phyloP scores from a whole-genome alignment of 2,329 filamentous ascomycete species.

The Meredithiella fracta region DNA sequence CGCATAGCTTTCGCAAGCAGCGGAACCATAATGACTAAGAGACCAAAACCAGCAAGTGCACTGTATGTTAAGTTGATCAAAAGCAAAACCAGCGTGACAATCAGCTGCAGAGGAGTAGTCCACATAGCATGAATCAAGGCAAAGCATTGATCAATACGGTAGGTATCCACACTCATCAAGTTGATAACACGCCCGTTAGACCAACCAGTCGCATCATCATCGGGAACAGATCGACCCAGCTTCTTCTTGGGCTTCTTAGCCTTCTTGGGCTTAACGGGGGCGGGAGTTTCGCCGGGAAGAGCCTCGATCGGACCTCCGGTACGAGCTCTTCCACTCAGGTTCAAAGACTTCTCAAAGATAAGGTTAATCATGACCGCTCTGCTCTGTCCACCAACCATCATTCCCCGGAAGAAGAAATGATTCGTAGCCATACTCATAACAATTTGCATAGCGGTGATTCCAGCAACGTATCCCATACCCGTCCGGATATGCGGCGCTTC shows the following conservation, averaged over 20 bases:
- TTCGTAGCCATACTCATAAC: conserved; percentile 66
- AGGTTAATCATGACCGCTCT: conserved; percentile 68
- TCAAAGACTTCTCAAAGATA: conserved; percentile 88
- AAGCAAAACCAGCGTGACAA: conserved; percentile 66
- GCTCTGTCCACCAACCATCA: conserved; percentile 75
- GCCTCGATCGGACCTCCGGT: conserved; percentile 49
- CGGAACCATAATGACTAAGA: conserved; percentile 65
- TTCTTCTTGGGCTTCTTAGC: conserved; percentile 24
- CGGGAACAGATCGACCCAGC: conserved; percentile 25
- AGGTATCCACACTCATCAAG: conserved; percentile 88
- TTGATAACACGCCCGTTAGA: conserved; percentile 83
- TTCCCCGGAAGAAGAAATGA: conserved; percentile 84
- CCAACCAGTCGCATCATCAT: conserved; percentile 62
- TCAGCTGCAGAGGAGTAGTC: conserved; percentile 63
- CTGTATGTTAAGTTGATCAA: conserved; percentile 81
- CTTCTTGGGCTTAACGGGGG: conserved; percentile 28
- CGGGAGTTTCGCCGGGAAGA: conserved; percentile 28
- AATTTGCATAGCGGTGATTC: conserved; percentile 73
- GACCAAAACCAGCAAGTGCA: conserved; percentile 70
- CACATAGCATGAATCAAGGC: conserved; percentile 85
- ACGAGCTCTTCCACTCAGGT: conserved; percentile 70
- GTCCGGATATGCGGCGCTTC: conserved; percentile 52
- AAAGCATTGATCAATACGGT: conserved; percentile 75
- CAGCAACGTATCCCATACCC: conserved; percentile 70
- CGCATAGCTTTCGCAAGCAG: conserved; percentile 62